Conservation (phyloP, 2,329 filamentous ascomycete genomes). For the Xylaria sp. region DNA sequence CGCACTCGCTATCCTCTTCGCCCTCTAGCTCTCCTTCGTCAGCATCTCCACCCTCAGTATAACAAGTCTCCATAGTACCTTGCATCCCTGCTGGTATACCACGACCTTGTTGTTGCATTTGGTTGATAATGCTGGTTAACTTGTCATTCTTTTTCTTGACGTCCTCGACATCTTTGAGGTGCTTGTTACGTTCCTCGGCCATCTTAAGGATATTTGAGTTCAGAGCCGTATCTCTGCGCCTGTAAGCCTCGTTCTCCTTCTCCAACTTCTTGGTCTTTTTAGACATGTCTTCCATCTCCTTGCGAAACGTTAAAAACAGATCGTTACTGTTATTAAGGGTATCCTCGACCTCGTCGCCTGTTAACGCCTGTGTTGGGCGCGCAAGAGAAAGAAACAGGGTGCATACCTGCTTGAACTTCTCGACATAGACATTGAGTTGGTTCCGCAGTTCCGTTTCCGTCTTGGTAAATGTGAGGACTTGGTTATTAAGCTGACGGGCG, state of each 20-base stretch:
- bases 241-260: constrained; percentile 92
- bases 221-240: constrained; percentile 91
- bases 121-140: constrained; percentile 91
- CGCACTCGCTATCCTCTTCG: constrained; percentile 69
- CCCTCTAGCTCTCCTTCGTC: constrained; percentile 72
- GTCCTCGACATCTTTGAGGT: constrained; percentile 79
- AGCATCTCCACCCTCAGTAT: constrained; percentile 71
- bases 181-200: constrained; percentile 88
- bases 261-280: constrained; percentile 98
- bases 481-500: constrained; percentile 85
- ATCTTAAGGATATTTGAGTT: constrained; percentile 96
- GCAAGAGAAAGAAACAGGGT: constrained; percentile 43
- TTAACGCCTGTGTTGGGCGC: constrained; percentile 52
- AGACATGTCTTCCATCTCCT: constrained; percentile 99
- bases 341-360: constrained; percentile 85
- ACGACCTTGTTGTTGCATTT: constrained; percentile 94
- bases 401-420: constrained; percentile 98
- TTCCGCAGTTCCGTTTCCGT: constrained; percentile 93
- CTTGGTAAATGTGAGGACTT: constrained; percentile 95
- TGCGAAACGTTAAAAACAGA: constrained; percentile 93
- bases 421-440: constrained; percentile 97
- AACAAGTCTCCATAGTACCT: constrained; percentile 68
- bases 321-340: constrained; percentile 99
- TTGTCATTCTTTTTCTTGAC: constrained; percentile 88
- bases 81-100: constrained; percentile 74